Evolutionary conservation across 2,329 filamentous ascomycete species (phyloP), one percentile per base, ranked within the genome.

Genomic region (Biscogniauxia sp.): DNA sequence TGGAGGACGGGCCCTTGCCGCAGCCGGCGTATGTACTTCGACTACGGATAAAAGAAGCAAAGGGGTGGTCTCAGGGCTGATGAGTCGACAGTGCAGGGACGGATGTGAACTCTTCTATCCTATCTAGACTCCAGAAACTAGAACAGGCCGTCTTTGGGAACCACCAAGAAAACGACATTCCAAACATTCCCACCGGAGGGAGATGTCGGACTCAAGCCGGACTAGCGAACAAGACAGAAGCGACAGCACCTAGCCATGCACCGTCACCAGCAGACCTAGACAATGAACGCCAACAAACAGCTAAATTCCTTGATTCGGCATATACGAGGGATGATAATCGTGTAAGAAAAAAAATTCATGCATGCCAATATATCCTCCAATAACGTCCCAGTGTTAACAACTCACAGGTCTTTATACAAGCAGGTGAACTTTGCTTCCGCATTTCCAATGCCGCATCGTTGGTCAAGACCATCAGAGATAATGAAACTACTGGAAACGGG

Each of bases 131-230:
- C 15, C 59, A 62, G 1, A 64, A 56, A 8, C 58, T 74, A 15
- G 71, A 74, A 58, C 60, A 67, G n/a, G 69, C 71, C 17, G 67
- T 74, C 6, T 73, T 71, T 55, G 58, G 64, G 6, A 32, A 13
- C 28, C 28, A 32, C 2, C 7, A 32, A 32, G 28, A 32, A 32
- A 32, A 32, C 9, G 28, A 9, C 2, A 32, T 13, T 32, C 9
- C 11, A 9, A 32, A 13, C 9, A 32, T 32, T 13, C 11, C 28
- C 11, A 32, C 6, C 20, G n/a, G n/a, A 32, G 51, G 55, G 26
- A 23, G 17, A n/a, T 37, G 45, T 0, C 51, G 20, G 41, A 41
- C 25, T 25, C 13, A 15, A 19, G 26, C 23, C 53, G 28, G 28
- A 32, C 53, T 20, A 19, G 19, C 2, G 8, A 8, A 37, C 26